Evolutionary conservation across 768 basidiomycete species (phyloP).

Genomic region (Rhodotorula diobovata): DNA sequence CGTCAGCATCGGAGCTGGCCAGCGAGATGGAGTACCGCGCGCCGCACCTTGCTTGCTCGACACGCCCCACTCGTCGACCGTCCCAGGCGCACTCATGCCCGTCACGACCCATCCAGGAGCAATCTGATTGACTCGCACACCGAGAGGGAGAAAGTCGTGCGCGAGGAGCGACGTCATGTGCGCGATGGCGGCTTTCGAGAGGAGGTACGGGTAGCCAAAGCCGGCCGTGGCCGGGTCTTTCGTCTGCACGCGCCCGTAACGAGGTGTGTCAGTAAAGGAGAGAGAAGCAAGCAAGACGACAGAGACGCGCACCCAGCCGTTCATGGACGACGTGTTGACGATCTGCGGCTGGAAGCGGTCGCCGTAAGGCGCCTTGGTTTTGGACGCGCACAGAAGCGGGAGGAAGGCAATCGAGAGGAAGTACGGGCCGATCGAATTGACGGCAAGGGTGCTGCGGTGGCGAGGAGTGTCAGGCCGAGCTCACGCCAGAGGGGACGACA

Average conservation of each 20-base stretch:
- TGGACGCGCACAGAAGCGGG: conserved; percentile 18
- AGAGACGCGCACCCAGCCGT: conserved; percentile 46
- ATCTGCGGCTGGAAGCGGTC: conserved; percentile 53
- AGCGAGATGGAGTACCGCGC: not conserved
- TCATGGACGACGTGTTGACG: conserved; percentile 57
- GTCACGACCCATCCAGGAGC: conserved; percentile 48
- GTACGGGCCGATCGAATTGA: conserved; percentile 33
- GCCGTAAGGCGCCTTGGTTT: conserved; percentile 43
- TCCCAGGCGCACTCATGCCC: conserved; percentile 44
- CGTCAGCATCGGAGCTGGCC: not conserved
- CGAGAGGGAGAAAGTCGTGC: conserved; percentile 54
- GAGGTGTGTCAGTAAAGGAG: not conserved
- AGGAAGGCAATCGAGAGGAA: conserved; percentile 29
- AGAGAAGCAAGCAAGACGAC: not conserved
- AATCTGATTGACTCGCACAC: conserved; percentile 55
- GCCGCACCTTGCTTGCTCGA: conserved; percentile 8
- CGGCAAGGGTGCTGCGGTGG: conserved; percentile 43
- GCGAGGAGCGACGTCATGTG: conserved; percentile 54
- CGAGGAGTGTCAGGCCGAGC: not conserved
- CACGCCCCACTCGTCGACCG: conserved; percentile 43
- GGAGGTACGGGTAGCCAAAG: conserved; percentile 53
- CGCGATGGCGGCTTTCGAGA: conserved; percentile 55
- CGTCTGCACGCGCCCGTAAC: not conserved
- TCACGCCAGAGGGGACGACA: not conserved
- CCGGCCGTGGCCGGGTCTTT: conserved; percentile 50